These are phyloP conservation scores for Heteromeles arbutifolia DNA, from an alignment of 306 rosid species.

Conservation along the genomic window DNA sequence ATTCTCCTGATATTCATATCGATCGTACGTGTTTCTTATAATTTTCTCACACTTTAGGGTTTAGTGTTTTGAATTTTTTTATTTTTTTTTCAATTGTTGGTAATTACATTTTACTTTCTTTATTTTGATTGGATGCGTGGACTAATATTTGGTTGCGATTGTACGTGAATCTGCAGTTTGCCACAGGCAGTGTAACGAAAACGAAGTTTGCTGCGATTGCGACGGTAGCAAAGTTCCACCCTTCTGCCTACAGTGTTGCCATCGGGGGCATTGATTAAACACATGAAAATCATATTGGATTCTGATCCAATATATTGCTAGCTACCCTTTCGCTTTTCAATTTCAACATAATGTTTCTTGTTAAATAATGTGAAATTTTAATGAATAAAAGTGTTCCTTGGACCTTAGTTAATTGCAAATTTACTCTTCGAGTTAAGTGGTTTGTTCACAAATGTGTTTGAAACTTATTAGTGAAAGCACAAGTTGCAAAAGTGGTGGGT, in stretches of 20 bases:
- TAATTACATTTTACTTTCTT: neutral
- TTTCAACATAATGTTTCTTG: too few species aligned
- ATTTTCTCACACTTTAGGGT: neutral
- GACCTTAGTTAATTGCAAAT: too few species aligned
- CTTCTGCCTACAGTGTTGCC: neutral
- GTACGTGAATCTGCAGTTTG: neutral
- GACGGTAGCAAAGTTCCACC: neutral
- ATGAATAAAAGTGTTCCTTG: too few species aligned
- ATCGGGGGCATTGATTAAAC: neutral
- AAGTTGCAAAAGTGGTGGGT: too few species aligned
- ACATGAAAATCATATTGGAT: too few species aligned
- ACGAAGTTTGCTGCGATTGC: neutral
- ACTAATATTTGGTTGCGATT: too few species aligned
- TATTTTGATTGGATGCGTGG: neutral
- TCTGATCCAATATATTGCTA: too few species aligned
- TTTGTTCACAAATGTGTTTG: too few species aligned
- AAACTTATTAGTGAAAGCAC: too few species aligned
- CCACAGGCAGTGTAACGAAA: neutral
- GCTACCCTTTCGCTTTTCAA: too few species aligned
- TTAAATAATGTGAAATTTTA: too few species aligned
- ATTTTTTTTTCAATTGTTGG: neutral
- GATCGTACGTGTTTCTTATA: neutral
- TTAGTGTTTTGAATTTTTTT: neutral
- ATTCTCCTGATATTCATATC: neutral
- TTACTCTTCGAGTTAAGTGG: too few species aligned